phyloP scores from a whole-genome alignment of 352 stramenopile species.

The Globisporangium cylindrosporum region DNA sequence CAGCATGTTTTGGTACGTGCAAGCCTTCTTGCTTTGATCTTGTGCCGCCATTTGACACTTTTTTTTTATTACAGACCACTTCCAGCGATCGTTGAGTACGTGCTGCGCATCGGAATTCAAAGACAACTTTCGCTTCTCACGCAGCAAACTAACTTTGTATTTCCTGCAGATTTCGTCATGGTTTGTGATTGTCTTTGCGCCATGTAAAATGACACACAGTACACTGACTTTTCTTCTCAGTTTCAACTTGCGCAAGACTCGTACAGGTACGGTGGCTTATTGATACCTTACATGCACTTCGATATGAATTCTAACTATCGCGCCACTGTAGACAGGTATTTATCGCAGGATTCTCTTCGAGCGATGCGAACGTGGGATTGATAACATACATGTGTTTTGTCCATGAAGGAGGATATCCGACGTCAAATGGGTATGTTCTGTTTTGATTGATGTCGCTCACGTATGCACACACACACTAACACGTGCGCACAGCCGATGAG shows the following conservation, averaged over 20 bases:
- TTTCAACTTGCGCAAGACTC: slow-evolving; percentile 85
- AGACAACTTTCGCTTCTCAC: neutral
- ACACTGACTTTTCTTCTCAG: slow-evolving; percentile 25
- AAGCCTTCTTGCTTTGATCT: neutral
- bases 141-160: neutral
- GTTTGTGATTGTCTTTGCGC: slow-evolving; percentile 20
- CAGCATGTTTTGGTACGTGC: slow-evolving; percentile 65
- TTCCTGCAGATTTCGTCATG: slow-evolving; percentile 66
- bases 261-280: slow-evolving; percentile 40
- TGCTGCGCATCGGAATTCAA: neutral
- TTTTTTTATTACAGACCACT: slow-evolving; percentile 42
- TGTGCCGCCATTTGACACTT: neutral
- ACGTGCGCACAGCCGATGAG: slow-evolving; percentile 50
- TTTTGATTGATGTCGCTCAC: neutral
- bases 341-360: neutral
- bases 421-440: slow-evolving; percentile 58
- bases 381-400: neutral
- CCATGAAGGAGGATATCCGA: slow-evolving; percentile 55
- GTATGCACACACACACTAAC: neutral
- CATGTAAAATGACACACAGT: neutral
- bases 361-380: neutral
- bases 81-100: slow-evolving; percentile 67
- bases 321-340: slow-evolving; percentile 45
- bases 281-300: neutral
- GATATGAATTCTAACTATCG: slow-evolving; percentile 2